Evolutionary conservation across 768 basidiomycete species (phyloP).

Genomic region (Auricularia sp.): DNA sequence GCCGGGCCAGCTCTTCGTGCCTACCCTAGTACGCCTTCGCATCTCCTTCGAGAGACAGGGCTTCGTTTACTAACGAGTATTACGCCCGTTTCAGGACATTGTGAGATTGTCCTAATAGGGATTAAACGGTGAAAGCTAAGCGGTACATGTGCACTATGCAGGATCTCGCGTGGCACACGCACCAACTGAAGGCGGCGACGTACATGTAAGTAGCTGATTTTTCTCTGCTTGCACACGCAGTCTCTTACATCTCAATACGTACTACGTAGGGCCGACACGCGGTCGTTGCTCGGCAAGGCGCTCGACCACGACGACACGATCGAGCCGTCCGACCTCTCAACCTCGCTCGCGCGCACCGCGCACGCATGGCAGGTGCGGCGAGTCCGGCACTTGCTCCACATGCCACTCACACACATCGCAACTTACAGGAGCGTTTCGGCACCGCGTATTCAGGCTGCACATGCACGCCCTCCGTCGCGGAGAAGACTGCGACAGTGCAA

Average conservation of each 20-base stretch:
- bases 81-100: background rate
- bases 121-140: too few relatives aligned
- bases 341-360: slow-evolving; percentile 1
- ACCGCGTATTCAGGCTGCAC: background rate
- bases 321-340: background rate
- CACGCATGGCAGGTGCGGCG: slow-evolving; percentile 4
- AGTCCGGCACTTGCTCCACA: too few relatives aligned
- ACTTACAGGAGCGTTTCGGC: background rate
- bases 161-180: slow-evolving; percentile 15
- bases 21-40: slow-evolving; percentile 8
- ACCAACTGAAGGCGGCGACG: slow-evolving; percentile 10
- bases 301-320: slow-evolving; percentile 12
- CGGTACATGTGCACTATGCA: background rate
- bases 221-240: too few relatives aligned
- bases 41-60: too few relatives aligned
- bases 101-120: background rate
- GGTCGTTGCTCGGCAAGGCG: slow-evolving; percentile 3
- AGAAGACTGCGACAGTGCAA: background rate
- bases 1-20: slow-evolving; percentile 9
- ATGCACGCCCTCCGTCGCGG: background rate
- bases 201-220: too few relatives aligned
- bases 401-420: background rate
- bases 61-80: too few relatives aligned
- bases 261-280: slow-evolving; percentile 7
- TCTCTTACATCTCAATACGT: too few relatives aligned